Evolutionary conservation across 257 asterid genomes (phyloP).

Genomic region (Mentha longifolia): DNA sequence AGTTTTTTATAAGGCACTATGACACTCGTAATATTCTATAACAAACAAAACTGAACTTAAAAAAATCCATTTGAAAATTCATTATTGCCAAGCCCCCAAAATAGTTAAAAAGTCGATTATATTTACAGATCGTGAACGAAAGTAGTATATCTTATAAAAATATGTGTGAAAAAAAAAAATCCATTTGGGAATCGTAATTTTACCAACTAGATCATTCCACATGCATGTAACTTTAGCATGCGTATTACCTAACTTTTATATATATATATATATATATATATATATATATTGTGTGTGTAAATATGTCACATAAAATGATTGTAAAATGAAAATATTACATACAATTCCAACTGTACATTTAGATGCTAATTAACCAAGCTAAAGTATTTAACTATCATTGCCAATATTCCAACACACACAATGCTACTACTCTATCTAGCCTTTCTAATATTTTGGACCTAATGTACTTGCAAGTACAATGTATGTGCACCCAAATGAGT

Average conservation of each 20-base stretch:
- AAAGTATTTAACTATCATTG: constrained; percentile 19
- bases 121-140: too few relatives aligned
- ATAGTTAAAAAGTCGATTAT: too few relatives aligned
- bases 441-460: constrained; percentile 13
- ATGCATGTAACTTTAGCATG: neutral
- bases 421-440: neutral
- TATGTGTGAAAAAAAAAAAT: too few relatives aligned
- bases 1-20: too few relatives aligned
- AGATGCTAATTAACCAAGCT: neutral
- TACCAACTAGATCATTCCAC: neutral
- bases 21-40: too few relatives aligned
- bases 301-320: too few relatives aligned
- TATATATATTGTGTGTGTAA: too few relatives aligned
- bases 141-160: too few relatives aligned
- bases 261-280: too few relatives aligned
- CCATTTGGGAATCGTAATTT: neutral
- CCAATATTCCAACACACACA: constrained; percentile 30
- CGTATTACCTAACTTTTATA: neutral
- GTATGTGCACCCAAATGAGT: constrained; percentile 49
- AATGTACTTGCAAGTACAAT: constrained; percentile 83
- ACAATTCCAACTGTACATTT: constrained; percentile 1
- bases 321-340: neutral
- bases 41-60: too few relatives aligned
- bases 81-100: too few relatives aligned
- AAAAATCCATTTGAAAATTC: too few relatives aligned